phyloP scores from a whole-genome alignment of 2,329 filamentous ascomycete genomes.

The Phaeosphaeria sp. region DNA sequence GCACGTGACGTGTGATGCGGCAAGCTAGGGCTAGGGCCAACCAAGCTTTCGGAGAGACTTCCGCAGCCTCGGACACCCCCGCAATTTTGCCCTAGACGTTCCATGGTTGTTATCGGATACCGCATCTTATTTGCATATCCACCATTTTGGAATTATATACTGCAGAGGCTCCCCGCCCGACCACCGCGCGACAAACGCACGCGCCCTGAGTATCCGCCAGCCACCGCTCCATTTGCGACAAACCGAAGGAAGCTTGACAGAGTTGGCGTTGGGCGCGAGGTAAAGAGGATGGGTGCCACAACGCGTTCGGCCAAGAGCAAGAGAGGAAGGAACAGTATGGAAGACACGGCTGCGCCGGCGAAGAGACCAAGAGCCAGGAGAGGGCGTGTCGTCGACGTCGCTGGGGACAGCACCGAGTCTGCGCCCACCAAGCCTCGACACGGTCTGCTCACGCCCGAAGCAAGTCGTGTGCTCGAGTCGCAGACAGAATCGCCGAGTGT shows the following conservation, averaged over 20 bases:
- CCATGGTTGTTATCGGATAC: neutral
- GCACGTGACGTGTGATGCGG: neutral
- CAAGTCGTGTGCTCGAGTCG: constrained; percentile 25
- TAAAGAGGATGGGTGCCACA: neutral
- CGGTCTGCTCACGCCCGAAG: constrained; percentile 28
- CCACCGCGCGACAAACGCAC: neutral
- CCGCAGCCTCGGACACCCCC: neutral
- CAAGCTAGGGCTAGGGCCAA: neutral
- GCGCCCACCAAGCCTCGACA: neutral
- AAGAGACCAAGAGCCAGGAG: neutral
- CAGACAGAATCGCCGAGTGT: constrained; percentile 5
- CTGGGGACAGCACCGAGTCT: neutral
- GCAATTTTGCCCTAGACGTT: neutral
- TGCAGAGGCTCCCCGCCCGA: neutral
- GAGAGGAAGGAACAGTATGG: neutral
- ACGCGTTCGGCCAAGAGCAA: neutral
- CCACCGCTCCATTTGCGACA: neutral
- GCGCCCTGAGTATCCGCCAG: neutral
- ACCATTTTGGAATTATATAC: neutral
- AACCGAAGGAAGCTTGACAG: neutral
- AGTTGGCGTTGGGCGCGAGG: neutral
- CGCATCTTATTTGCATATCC: neutral
- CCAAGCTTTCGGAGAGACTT: neutral
- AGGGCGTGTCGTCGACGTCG: neutral
- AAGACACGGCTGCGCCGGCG: neutral